Conservation (phyloP, 306 rosid genomes). For the Echinosophora koreensis region DNA sequence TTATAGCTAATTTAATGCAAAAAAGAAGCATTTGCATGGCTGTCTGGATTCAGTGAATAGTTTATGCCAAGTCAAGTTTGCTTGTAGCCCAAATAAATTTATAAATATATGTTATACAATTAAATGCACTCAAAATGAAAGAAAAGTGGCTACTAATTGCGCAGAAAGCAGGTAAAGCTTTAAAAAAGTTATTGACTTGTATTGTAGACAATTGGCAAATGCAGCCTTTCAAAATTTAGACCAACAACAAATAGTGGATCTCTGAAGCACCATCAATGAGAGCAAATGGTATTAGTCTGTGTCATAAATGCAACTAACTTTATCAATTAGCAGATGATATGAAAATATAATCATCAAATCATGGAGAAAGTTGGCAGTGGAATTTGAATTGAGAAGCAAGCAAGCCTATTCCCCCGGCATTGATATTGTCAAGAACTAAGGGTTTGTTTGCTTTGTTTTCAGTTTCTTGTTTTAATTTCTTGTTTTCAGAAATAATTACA, state of each 20-base stretch:
- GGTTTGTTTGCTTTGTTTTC: no score
- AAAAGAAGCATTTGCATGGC: constrained; percentile 27
- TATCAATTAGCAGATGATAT: constrained; percentile 26
- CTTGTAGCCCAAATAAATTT: background rate
- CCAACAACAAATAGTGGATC: constrained; percentile 19
- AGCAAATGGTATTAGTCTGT: constrained; percentile 4
- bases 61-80: constrained; percentile 26
- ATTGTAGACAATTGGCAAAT: constrained; percentile 17
- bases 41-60: constrained; percentile 23
- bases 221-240: constrained; percentile 21
- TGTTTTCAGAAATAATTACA: no score
- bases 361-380: constrained; percentile 5
- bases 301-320: constrained; percentile 22
- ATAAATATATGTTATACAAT: background rate
- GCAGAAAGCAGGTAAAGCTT: constrained; percentile 8
- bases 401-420: background rate
- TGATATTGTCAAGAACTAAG: constrained; percentile 7
- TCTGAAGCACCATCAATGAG: constrained; percentile 1
- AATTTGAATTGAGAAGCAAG: background rate
- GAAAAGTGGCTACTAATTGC: background rate
- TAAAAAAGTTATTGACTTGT: background rate
- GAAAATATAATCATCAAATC: constrained; percentile 28
- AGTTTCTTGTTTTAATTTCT: no score
- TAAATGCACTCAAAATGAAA: constrained; percentile 17
- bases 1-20: constrained; percentile 30